Conservation (phyloP, 768 basidiomycete genomes). For the Calocybe gangraenosa region DNA sequence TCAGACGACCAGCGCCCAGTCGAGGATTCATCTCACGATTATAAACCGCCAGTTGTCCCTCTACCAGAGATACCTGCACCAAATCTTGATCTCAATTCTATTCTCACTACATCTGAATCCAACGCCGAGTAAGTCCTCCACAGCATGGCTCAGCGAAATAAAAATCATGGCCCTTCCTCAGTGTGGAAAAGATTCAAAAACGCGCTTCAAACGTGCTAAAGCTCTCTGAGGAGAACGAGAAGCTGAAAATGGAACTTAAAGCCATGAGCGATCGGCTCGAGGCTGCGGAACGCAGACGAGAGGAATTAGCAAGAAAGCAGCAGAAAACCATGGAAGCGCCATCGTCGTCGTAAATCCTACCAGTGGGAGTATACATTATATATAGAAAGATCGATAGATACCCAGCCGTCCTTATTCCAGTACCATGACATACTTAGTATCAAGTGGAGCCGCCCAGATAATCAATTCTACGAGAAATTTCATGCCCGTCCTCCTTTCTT, state of each 20-base stretch:
- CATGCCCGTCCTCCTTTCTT: slow-evolving; percentile 10
- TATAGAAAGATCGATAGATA: slow-evolving; percentile 1
- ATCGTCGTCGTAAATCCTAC: slow-evolving; percentile 7
- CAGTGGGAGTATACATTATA: neutral
- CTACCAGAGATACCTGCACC: slow-evolving; percentile 49
- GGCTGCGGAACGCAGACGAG: slow-evolving; percentile 64
- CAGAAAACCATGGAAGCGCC: slow-evolving; percentile 16
- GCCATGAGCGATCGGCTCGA: slow-evolving; percentile 74
- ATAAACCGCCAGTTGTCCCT: slow-evolving; percentile 10
- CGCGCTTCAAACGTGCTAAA: slow-evolving; percentile 76
- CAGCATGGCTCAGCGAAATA: slow-evolving; percentile 12
- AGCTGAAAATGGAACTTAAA: slow-evolving; percentile 68
- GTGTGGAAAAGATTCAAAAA: slow-evolving; percentile 55
- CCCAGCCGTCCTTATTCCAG: neutral
- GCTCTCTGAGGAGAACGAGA: slow-evolving; percentile 75
- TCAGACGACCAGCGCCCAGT: neutral
- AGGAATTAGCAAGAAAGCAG: slow-evolving; percentile 35
- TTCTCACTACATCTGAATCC: slow-evolving; percentile 29
- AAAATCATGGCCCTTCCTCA: slow-evolving; percentile 20
- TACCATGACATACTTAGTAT: neutral
- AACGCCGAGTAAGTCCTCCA: slow-evolving; percentile 44
- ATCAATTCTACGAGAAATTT: slow-evolving; percentile 9
- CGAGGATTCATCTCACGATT: slow-evolving; percentile 5
- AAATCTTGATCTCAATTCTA: slow-evolving; percentile 39
- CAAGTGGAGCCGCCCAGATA: slow-evolving; percentile 9